Evolutionary conservation across 257 asterid genomes (phyloP).

Genomic region (Asclepias syriaca): DNA sequence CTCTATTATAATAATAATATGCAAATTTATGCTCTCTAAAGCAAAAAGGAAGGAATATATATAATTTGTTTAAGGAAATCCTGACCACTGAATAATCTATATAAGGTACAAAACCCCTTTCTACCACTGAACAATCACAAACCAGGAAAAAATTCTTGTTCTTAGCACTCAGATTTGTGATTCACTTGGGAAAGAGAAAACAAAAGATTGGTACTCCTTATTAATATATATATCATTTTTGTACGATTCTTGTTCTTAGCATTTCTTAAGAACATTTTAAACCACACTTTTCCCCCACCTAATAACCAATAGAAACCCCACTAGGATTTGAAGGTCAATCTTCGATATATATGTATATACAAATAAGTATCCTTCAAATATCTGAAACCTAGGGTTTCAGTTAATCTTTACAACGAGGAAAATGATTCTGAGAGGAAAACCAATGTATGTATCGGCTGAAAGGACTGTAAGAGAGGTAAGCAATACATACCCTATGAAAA

Average conservation of each 20-base stretch:
- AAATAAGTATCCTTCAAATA: background rate
- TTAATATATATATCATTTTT: background rate
- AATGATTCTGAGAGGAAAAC: too few relatives aligned
- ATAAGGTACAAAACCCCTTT: slow-evolving; percentile 9
- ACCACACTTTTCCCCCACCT: background rate
- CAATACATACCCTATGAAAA: too few relatives aligned
- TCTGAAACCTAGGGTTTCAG: slow-evolving; percentile 24
- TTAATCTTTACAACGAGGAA: slow-evolving; percentile 5
- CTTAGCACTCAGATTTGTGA: too few relatives aligned
- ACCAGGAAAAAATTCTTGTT: slow-evolving; percentile 5
- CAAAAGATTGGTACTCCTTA: too few relatives aligned
- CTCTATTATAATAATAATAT: background rate
- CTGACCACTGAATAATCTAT: slow-evolving; percentile 11
- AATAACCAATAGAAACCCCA: slow-evolving; percentile 1
- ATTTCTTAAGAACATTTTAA: background rate
- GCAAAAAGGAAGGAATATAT: background rate
- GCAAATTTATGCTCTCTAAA: slow-evolving; percentile 3
- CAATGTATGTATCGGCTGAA: too few relatives aligned
- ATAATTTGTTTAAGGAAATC: slow-evolving; percentile 40
- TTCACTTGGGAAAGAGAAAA: too few relatives aligned
- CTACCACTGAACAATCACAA: slow-evolving; percentile 20
- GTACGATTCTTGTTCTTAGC: slow-evolving; percentile 5
- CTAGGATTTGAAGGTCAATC: slow-evolving; percentile 12
- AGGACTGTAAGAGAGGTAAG: too few relatives aligned
- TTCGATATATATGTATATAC: too few relatives aligned